Evolutionary conservation across 208 protist species (phyloP), one percentile per base, ranked within the genome.

Genomic region (Acanthamoeba polyphaga): DNA sequence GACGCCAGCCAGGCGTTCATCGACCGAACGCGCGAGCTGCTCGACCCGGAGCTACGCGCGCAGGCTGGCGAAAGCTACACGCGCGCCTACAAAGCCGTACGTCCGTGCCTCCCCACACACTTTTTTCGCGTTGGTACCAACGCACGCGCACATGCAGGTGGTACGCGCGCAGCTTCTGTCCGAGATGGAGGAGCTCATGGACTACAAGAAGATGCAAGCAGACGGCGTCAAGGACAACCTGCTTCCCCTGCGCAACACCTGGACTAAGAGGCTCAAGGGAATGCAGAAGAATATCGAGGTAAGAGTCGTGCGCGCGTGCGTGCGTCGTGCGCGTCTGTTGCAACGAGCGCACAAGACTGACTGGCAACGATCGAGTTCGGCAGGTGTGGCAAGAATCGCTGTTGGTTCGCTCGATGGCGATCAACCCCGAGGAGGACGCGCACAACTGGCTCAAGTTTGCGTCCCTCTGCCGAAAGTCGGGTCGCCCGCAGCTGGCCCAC

Each of bases 141-240:
- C 19, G 22, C 15, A 68, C 15, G 62, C 15, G 62, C 76, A 84
- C 29, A 24, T 55, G 15, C 95, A 98, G 78, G 76, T 99, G 89
- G 99, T 99, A 29, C 97, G 98, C 49, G 98, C 99, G 76, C 99
- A 99, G 97, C 99, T 99, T 96, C 97, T 99, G 34, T 98, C 99
- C 51, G 99, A 99, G 97, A 96, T 99, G 78, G 99, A 99, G 97
- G 99, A 99, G 97, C 98, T 99, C 32, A 98, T 99, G 12, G 95
- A 97, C 38, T 99, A 99, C 97, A 98, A 99, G 66, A 97, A 95
- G 32, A 46, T 43, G 51, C 90, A 94, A 32, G 43, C 64, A 0
- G 90, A 82, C 5, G 60, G 62, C 62, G 22, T 43, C 34, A 93
- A 51, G 66, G 95, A 32, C 60, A 87, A 55, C 74, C 55, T 53